Percentiles rank a stretch among this genome's conserved stretches.
These are phyloP conservation scores for Colletotrichum paranaense DNA, from an alignment of 2,329 filamentous ascomycete species.

Conservation along the genomic window DNA sequence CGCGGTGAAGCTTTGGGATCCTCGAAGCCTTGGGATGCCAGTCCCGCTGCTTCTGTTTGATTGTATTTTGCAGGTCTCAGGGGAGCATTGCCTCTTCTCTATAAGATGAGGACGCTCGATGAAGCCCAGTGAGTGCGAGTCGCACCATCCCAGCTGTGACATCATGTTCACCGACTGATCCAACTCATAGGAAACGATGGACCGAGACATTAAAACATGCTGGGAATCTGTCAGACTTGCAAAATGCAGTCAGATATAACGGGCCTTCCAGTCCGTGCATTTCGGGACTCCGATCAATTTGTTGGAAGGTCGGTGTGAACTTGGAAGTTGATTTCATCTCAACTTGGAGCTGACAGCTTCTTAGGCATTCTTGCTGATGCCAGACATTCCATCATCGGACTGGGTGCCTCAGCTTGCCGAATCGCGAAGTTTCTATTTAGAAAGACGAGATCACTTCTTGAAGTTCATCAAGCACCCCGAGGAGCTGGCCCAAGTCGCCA, in stretches of 20 bases:
- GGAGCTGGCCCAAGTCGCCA: conserved; percentile 74
- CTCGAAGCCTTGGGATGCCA: conserved; percentile 20
- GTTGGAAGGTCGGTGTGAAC: conserved; percentile 80
- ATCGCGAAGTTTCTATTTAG: conserved; percentile 79
- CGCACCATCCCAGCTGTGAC: conserved; percentile 35
- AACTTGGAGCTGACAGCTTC: conserved; percentile 30
- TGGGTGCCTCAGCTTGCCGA: conserved; percentile 78
- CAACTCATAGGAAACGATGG: conserved; percentile 71
- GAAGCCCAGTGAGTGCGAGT: conserved; percentile 32
- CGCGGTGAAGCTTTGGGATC: conserved; percentile 2
- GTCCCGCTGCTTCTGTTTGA: background rate
- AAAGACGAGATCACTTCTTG: conserved; percentile 79
- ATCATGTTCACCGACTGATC: conserved; percentile 29
- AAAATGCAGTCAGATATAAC: conserved; percentile 71
- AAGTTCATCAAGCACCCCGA: conserved; percentile 88
- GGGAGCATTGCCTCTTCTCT: conserved; percentile 3
- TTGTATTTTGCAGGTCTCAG: conserved; percentile 1
- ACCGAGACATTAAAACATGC: conserved; percentile 69
- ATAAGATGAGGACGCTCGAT: conserved; percentile 28
- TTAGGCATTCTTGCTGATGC: conserved; percentile 84
- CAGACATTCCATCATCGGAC: conserved; percentile 69
- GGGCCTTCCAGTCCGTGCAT: conserved; percentile 72
- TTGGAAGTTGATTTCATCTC: background rate
- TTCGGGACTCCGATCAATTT: conserved; percentile 83
- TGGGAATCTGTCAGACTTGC: conserved; percentile 69